These are phyloP conservation scores for Talaromyces wortmannii DNA, from an alignment of 495 filamentous ascomycete species.

Conservation along the genomic window DNA sequence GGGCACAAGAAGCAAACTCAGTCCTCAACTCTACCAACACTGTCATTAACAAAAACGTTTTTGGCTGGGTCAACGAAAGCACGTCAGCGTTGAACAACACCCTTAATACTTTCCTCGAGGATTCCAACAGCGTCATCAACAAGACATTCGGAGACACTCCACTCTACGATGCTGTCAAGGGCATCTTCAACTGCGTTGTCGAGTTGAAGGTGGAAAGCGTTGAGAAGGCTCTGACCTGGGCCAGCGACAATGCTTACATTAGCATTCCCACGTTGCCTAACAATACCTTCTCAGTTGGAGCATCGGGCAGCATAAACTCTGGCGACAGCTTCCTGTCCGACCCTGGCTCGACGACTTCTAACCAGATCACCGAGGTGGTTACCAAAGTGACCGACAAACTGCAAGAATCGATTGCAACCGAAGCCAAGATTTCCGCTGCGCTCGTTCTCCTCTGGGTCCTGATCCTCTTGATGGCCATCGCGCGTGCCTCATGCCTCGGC, in stretches of 20 bases:
- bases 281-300: constrained; percentile 79
- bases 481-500: constrained; percentile 52
- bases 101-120: constrained; percentile 70
- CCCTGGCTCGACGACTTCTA: constrained; percentile 58
- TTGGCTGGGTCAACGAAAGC: constrained; percentile 80
- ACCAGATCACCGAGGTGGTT: constrained; percentile 77
- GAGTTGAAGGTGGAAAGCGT: constrained; percentile 69
- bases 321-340: constrained; percentile 69
- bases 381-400: constrained; percentile 56
- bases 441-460: constrained; percentile 71
- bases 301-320: constrained; percentile 49
- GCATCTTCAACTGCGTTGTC: constrained; percentile 69
- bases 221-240: constrained; percentile 83
- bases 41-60: constrained; percentile 74
- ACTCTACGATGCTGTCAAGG: constrained; percentile 63
- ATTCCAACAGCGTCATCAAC: constrained; percentile 65
- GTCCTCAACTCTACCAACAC: constrained; percentile 60
- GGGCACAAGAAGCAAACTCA: constrained; percentile 70
- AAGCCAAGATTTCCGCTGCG: constrained; percentile 68
- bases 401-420: constrained; percentile 54
- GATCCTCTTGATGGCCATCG: constrained; percentile 64
- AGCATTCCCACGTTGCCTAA: constrained; percentile 70
- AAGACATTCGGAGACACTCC: constrained; percentile 73
- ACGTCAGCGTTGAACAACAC: constrained; percentile 80
- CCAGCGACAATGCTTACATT: constrained; percentile 77